phyloP scores from a whole-genome alignment of 2,329 filamentous ascomycete genomes.

The Dichotomopilus funicola region DNA sequence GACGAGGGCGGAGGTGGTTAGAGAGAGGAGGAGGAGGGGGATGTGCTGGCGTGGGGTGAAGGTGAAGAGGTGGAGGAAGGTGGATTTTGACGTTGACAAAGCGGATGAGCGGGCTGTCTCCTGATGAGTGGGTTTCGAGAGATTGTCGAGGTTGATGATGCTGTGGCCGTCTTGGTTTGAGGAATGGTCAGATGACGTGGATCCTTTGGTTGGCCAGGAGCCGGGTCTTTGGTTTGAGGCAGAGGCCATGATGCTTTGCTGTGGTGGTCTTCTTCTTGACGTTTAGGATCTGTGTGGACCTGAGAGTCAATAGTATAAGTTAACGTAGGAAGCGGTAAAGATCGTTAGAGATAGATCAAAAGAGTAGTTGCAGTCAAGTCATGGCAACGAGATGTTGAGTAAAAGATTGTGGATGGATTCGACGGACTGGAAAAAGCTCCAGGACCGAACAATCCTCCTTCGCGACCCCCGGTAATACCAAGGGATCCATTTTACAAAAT shows the following conservation, averaged over 20 bases:
- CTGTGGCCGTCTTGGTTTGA: background rate
- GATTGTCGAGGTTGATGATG: background rate
- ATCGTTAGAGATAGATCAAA: too few relatives aligned
- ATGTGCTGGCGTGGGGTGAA: slow-evolving; percentile 63
- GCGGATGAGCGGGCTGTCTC: background rate
- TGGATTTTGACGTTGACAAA: slow-evolving; percentile 10
- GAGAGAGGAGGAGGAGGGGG: slow-evolving; percentile 45
- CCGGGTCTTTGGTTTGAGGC: background rate
- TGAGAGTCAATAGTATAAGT: too few relatives aligned
- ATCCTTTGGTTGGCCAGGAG: background rate
- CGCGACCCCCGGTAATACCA: too few relatives aligned
- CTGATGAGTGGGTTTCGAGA: background rate
- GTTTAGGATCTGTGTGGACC: too few relatives aligned
- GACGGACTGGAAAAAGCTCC: too few relatives aligned
- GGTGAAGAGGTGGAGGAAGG: slow-evolving; percentile 51
- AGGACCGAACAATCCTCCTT: too few relatives aligned
- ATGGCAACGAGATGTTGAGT: background rate
- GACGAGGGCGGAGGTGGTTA: slow-evolving; percentile 50
- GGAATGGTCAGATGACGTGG: background rate
- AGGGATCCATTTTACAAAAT: too few relatives aligned
- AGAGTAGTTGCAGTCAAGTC: background rate
- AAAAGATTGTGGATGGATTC: background rate
- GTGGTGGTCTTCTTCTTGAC: too few relatives aligned
- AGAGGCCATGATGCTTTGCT: background rate
- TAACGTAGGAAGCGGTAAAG: too few relatives aligned